Conservation (phyloP, 2,329 filamentous ascomycete genomes). For the Claviceps pazoutovae region DNA sequence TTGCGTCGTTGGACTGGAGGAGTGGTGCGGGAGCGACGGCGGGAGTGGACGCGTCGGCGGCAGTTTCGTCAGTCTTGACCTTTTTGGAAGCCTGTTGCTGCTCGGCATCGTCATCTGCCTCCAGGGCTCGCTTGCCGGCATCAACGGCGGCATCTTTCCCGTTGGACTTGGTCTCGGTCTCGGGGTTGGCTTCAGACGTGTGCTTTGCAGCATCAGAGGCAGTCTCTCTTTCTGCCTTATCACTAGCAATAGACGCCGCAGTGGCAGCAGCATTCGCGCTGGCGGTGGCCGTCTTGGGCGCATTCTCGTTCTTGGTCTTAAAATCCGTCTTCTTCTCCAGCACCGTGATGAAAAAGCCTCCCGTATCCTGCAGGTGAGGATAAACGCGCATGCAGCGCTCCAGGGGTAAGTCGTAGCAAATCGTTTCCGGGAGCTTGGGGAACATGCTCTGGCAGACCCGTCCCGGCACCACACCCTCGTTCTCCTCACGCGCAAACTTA, state of each 20-base stretch:
- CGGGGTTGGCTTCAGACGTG: constrained; percentile 14
- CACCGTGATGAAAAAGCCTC: constrained; percentile 94
- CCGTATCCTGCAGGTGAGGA: constrained; percentile 89
- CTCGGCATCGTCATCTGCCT: constrained; percentile 15
- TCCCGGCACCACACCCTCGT: constrained; percentile 39
- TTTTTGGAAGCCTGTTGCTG: constrained; percentile 33
- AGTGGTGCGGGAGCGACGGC: constrained; percentile 7
- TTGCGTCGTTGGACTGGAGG: constrained; percentile 11
- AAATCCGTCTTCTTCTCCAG: constrained; percentile 85
- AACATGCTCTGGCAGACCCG: constrained; percentile 77
- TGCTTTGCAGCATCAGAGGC: constrained; percentile 9
- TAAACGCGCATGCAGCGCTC: constrained; percentile 91
- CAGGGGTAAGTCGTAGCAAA: constrained; percentile 55
- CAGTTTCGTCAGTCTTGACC: constrained; percentile 25
- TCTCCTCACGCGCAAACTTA: constrained; percentile 48
- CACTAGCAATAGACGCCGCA: constrained; percentile 3
- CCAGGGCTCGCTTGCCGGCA: constrained; percentile 22
- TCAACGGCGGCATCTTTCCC: constrained; percentile 14
- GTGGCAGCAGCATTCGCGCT: constrained; percentile 4
- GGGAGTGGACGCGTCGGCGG: constrained; percentile 8
- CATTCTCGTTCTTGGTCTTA: constrained; percentile 57
- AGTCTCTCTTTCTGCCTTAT: constrained; percentile 12
- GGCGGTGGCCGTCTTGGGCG: constrained; percentile 23
- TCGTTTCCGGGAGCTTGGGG: constrained; percentile 39
- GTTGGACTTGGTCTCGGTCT: constrained; percentile 13